Base-by-base conservation (phyloP, 2,329 filamentous ascomycete genomes). In the Alternaria sp. region DNA sequence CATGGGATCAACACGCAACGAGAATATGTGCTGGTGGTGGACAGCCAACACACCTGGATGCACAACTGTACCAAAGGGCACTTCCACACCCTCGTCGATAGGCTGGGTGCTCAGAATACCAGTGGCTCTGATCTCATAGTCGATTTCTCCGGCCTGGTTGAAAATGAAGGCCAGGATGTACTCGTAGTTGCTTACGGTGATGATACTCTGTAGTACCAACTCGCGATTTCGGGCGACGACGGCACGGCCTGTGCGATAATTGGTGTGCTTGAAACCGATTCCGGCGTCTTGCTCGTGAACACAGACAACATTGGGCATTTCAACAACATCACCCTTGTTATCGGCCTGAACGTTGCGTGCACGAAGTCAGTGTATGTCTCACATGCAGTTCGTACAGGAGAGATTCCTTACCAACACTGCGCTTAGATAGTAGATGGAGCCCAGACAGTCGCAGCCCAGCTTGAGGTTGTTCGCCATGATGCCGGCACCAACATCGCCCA, bases 21-120 rank as follows among this genome's bases (percentile, higher is more conserved):
- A 76, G 81, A 94, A 92, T 75, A 93, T 90, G 77, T 93, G 91
- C 73, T 94, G 91, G 71, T 93, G 91, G 77, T 91, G 88, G 0
- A 83, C 82, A 3, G 89, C 90, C 34, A 92, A 85, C 16, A 90
- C 89, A 44, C 89, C 89, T 0, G 89, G 89, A 60, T 89, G 87
- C 5, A 92, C 88, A 41, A 90, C 85, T 0, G 89, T 92, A 34
- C 89, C 89, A 81, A 86, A 90, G 3, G 87, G 85, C 4, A 90
- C 88, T 12, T 85, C 85, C 52, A 88, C 75, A 14, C 86, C 87
- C 60, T 89, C 85, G 59, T 91, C 88, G 65, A 91, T 88, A 4
- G 88, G 89, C 57, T 89, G 86, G 0, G 89, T 90, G 56, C 85
- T 89, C 18, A 91, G 80, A 59, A 91, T 90, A 5, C 89, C 89